A percentile compares a stretch with the other conserved stretches of the same genome.
Evolutionary conservation across 345 rosid genomes (phyloP).

Genomic region (Murraya paniculata): DNA sequence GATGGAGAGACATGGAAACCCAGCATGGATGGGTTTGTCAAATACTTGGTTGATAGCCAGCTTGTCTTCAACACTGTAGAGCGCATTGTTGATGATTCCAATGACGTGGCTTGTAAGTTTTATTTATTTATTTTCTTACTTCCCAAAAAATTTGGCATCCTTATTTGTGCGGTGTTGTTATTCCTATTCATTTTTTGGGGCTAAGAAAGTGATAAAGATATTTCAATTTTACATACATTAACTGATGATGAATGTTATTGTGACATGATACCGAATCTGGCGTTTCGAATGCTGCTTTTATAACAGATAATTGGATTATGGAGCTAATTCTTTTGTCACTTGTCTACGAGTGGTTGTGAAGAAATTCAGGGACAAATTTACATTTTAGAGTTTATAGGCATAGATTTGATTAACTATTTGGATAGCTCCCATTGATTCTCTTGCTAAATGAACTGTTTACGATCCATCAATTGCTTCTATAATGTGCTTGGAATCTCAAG

Average conservation of each 20-base stretch:
- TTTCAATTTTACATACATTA: not conserved
- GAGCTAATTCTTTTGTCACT: not conserved
- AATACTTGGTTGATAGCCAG: slow-evolving; percentile 71
- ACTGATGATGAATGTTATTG: not conserved
- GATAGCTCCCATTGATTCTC: not conserved
- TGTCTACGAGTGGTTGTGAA: not conserved
- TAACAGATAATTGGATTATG: not conserved
- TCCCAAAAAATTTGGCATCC: not conserved
- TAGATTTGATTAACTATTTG: not conserved
- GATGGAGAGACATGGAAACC: slow-evolving; percentile 56
- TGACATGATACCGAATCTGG: not conserved
- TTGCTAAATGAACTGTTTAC: not conserved
- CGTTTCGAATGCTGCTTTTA: not conserved
- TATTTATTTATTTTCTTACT: not conserved
- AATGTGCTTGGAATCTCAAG: not conserved
- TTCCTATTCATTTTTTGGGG: not conserved
- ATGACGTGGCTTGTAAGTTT: slow-evolving; percentile 78
- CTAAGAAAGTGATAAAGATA: not conserved
- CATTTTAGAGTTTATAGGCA: not conserved
- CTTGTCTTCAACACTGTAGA: slow-evolving; percentile 75
- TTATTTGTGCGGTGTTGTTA: not conserved
- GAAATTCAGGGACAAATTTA: not conserved
- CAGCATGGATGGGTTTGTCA: slow-evolving; percentile 61
- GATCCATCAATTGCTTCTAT: not conserved
- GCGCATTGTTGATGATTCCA: slow-evolving; percentile 69